phyloP scores from a whole-genome alignment of 495 filamentous ascomycete species.

The Daldinia childiae region DNA sequence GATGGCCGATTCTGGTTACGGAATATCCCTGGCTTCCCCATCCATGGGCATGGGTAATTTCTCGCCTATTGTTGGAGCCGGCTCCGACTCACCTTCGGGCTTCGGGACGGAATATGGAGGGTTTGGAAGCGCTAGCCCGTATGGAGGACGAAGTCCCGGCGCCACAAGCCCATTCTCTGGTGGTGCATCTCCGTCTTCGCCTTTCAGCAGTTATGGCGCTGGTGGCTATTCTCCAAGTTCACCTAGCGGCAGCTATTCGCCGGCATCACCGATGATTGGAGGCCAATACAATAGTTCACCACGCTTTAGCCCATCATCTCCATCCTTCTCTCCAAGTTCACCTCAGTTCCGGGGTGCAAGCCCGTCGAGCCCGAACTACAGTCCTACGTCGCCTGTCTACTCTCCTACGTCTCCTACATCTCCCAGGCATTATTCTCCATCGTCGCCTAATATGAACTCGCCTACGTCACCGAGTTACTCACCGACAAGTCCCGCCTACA shows the following conservation, averaged over 20 bases:
- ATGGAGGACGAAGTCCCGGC: constrained; percentile 72
- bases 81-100: constrained; percentile 78
- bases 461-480: constrained; percentile 77
- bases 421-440: constrained; percentile 69
- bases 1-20: constrained; percentile 74
- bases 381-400: constrained; percentile 84
- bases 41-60: constrained; percentile 87
- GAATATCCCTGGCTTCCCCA: constrained; percentile 63
- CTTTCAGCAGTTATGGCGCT: constrained; percentile 67
- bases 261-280: constrained; percentile 73
- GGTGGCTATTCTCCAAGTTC: constrained; percentile 72
- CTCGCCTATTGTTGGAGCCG: constrained; percentile 85
- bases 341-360: constrained; percentile 67
- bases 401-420: constrained; percentile 75
- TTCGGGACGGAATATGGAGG: constrained; percentile 67
- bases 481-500: constrained; percentile 67
- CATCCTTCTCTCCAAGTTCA: constrained; percentile 86
- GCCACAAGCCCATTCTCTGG: constrained; percentile 80
- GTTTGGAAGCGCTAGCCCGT: constrained; percentile 73
- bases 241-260: constrained; percentile 77
- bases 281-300: constrained; percentile 75
- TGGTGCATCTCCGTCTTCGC: constrained; percentile 76
- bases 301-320: constrained; percentile 76
- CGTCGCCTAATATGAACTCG: constrained; percentile 62
- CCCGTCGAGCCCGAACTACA: constrained; percentile 74